phyloP scores from a whole-genome alignment of 2,329 filamentous ascomycete species.

The Pyrenochaeta sp. region DNA sequence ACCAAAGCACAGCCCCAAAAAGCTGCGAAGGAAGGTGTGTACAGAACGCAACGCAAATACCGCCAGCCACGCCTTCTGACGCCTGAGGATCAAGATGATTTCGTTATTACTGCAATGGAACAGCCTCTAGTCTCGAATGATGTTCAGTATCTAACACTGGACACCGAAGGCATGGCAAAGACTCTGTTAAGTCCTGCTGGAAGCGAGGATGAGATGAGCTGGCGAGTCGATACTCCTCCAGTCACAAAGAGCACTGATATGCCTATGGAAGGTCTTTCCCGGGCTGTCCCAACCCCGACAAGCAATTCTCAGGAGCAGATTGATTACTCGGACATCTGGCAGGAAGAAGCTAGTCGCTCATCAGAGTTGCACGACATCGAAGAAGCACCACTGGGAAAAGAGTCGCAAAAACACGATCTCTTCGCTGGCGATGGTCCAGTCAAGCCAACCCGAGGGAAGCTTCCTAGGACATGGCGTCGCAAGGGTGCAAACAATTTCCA shows the following conservation, averaged over 20 bases:
- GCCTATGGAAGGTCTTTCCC: too few relatives aligned
- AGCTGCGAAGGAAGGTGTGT: constrained; percentile 26
- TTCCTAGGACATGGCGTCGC: constrained; percentile 54
- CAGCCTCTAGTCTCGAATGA: constrained; percentile 16
- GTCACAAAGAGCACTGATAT: background rate
- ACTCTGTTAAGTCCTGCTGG: constrained; percentile 39
- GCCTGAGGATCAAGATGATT: constrained; percentile 42
- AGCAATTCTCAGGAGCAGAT: constrained; percentile 9
- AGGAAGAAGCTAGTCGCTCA: constrained; percentile 55
- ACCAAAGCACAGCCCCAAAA: constrained; percentile 17
- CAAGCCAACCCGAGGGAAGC: constrained; percentile 49
- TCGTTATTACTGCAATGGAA: constrained; percentile 19
- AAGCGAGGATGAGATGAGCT: constrained; percentile 46
- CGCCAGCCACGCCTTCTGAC: constrained; percentile 42
- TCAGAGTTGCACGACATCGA: constrained; percentile 24
- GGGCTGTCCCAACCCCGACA: too few relatives aligned
- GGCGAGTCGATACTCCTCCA: constrained; percentile 35
- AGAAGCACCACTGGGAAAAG: constrained; percentile 19
- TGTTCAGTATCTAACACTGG: constrained; percentile 37
- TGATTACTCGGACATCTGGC: constrained; percentile 54
- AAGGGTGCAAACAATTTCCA: constrained; percentile 47
- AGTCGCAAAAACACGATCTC: constrained; percentile 40
- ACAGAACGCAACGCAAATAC: constrained; percentile 32
- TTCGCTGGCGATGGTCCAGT: constrained; percentile 38
- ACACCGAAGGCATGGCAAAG: constrained; percentile 18